A percentile compares a stretch with the other conserved stretches of the same genome.
These are phyloP conservation scores for Solanum gracilifrons DNA, from an alignment of 257 asterid species.

Conservation along the genomic window DNA sequence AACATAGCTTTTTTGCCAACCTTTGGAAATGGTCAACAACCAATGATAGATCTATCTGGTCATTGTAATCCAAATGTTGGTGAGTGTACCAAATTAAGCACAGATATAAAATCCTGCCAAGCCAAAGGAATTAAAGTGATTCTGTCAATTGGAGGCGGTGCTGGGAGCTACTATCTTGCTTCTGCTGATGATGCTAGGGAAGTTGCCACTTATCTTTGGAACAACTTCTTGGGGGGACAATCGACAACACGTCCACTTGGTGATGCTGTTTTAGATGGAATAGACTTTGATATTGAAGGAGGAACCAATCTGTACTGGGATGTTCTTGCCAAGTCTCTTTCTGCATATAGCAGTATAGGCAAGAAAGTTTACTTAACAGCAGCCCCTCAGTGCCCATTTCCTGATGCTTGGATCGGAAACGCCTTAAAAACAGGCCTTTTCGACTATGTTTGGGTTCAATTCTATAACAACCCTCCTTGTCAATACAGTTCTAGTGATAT, in stretches of 20 bases:
- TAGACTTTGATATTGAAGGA: conserved; percentile 9
- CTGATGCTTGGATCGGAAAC: conserved; percentile 3
- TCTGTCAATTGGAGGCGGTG: background rate
- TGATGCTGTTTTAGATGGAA: conserved; percentile 1
- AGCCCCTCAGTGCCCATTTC: conserved; percentile 3
- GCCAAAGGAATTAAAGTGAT: background rate
- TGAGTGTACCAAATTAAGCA: background rate
- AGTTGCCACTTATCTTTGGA: conserved; percentile 7
- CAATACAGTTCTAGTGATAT: background rate
- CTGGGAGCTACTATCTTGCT: background rate
- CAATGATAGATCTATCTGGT: background rate
- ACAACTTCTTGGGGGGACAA: conserved; percentile 3
- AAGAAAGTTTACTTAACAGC: conserved; percentile 4
- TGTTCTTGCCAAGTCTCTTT: conserved; percentile 6
- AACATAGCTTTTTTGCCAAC: background rate
- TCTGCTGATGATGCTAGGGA: conserved; percentile 6
- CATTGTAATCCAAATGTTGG: background rate
- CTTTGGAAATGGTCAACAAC: background rate
- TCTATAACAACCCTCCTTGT: background rate
- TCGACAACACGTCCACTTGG: conserved; percentile 1
- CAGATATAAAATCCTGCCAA: conserved; percentile 1
- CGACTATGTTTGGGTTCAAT: conserved; percentile 2
- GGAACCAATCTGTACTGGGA: conserved; percentile 2
- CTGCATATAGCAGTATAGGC: background rate
- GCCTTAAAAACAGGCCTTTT: conserved; percentile 1